A percentile compares a stretch with the other conserved stretches of the same genome.
phyloP scores from a whole-genome alignment of 2,329 filamentous ascomycete genomes.

The Penicillium sp. region DNA sequence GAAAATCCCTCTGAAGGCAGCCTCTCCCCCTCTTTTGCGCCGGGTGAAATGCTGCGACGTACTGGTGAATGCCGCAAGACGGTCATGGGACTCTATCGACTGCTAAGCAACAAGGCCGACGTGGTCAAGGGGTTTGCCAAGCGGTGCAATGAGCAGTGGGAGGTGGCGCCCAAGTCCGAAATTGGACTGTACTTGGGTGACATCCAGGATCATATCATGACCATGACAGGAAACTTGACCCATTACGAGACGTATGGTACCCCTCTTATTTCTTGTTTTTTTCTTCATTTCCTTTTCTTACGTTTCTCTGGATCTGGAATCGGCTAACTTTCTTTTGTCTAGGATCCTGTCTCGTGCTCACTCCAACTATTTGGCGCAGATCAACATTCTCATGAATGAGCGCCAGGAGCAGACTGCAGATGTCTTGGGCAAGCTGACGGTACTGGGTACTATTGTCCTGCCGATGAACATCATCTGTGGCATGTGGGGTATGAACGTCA shows the following conservation, averaged over 20 bases:
- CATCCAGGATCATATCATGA: slow-evolving; percentile 98
- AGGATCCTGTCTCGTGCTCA: slow-evolving; percentile 89
- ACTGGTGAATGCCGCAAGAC: slow-evolving; percentile 95
- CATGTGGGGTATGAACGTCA: slow-evolving; percentile 98
- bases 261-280: not conserved
- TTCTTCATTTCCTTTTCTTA: not conserved
- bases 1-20: slow-evolving; percentile 33
- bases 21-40: slow-evolving; percentile 49
- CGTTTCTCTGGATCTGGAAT: not conserved
- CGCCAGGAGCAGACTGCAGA: slow-evolving; percentile 93
- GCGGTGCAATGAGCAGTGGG: slow-evolving; percentile 96
- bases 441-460: slow-evolving; percentile 92
- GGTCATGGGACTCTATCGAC: slow-evolving; percentile 90
- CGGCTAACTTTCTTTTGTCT: slow-evolving; percentile 13
- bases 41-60: slow-evolving; percentile 79
- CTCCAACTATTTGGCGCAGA: slow-evolving; percentile 97
- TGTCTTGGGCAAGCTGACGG: slow-evolving; percentile 89
- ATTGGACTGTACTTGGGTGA: slow-evolving; percentile 97
- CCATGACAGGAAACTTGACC: slow-evolving; percentile 93
- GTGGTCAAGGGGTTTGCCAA: slow-evolving; percentile 99
- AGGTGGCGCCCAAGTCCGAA: slow-evolving; percentile 89
- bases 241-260: slow-evolving; percentile 87
- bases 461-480: slow-evolving; percentile 99
- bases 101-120: slow-evolving; percentile 95
- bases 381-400: slow-evolving; percentile 99